Evolutionary conservation across 768 basidiomycete genomes (phyloP).

Genomic region (Collybiopsis luxurians): DNA sequence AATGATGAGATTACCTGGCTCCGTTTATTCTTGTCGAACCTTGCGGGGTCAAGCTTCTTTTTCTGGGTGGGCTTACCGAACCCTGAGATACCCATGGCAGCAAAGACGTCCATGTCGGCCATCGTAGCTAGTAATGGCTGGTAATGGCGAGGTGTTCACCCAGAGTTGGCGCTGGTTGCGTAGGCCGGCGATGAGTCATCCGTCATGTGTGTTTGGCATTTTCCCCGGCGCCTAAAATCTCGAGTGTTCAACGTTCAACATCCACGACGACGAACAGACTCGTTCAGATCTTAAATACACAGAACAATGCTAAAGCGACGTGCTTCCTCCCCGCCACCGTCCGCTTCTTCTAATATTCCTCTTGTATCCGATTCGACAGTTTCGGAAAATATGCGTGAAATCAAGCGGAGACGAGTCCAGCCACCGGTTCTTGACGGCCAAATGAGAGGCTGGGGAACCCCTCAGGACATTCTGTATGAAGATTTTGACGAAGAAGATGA

Average conservation of each 20-base stretch:
- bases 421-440: conserved; percentile 55
- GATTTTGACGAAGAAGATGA: conserved; percentile 30
- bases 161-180: background rate
- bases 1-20: conserved; percentile 28
- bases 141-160: background rate
- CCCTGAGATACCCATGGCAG: conserved; percentile 80
- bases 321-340: conserved; percentile 40
- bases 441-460: conserved; percentile 42
- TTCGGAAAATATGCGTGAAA: conserved; percentile 26
- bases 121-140: conserved; percentile 23
- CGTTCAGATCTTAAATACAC: background rate
- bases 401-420: conserved; percentile 53
- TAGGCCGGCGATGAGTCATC: background rate
- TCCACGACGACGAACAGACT: background rate
- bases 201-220: background rate
- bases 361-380: conserved; percentile 24
- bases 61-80: conserved; percentile 76
- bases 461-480: conserved; percentile 28
- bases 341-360: conserved; percentile 21
- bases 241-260: background rate
- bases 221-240: background rate
- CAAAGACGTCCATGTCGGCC: conserved; percentile 67
- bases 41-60: conserved; percentile 66
- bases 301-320: conserved; percentile 54
- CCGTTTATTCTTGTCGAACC: conserved; percentile 77